These are phyloP conservation scores for Solanum etuberosum DNA, from an alignment of 257 asterid genomes.

Conservation along the genomic window DNA sequence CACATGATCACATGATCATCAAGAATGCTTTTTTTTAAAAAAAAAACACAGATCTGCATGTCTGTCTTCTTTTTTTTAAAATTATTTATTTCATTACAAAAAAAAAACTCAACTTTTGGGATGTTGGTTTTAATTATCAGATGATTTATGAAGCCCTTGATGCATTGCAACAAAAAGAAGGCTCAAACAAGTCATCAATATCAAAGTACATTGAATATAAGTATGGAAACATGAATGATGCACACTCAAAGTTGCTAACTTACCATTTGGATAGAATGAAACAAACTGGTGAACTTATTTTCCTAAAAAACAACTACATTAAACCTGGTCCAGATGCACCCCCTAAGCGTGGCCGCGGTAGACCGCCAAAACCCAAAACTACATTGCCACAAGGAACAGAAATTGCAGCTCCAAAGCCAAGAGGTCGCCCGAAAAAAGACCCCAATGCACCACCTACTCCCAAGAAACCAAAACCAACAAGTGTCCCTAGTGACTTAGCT, in stretches of 20 bases:
- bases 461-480: constrained; percentile 49
- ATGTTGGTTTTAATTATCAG: constrained; percentile 18
- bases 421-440: constrained; percentile 78
- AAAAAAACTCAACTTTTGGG: background rate
- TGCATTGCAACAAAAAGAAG: constrained; percentile 53
- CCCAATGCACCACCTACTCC: constrained; percentile 64
- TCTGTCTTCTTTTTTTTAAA: background rate
- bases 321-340: constrained; percentile 56
- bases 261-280: constrained; percentile 46
- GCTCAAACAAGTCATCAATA: constrained; percentile 64
- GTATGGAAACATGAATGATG: constrained; percentile 64
- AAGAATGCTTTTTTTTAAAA: background rate
- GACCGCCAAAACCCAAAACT: constrained; percentile 65
- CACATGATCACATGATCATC: background rate
- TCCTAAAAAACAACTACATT: constrained; percentile 64
- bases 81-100: background rate
- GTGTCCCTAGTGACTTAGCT: background rate
- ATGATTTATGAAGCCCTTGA: constrained; percentile 74
- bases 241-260: constrained; percentile 51
- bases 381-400: constrained; percentile 22
- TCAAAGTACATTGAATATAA: constrained; percentile 65
- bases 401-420: constrained; percentile 35
- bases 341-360: constrained; percentile 66
- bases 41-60: background rate
- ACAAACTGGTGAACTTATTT: constrained; percentile 58